These are phyloP conservation scores for Spergularia marina DNA, from an alignment of 148 eudicot species.

Conservation along the genomic window DNA sequence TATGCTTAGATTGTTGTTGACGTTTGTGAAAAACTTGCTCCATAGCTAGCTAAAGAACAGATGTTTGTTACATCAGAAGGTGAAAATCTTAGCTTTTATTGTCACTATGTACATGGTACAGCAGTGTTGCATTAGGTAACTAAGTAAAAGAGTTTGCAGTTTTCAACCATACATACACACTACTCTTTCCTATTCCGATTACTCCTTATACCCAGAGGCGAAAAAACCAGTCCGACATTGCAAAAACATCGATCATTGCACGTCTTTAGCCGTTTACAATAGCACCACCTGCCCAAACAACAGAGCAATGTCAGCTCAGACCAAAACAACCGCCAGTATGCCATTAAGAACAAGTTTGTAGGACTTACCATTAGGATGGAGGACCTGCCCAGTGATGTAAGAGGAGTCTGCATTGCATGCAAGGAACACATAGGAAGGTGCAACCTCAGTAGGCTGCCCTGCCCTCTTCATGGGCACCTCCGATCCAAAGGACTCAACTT, in stretches of 20 bases:
- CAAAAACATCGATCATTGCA: background rate
- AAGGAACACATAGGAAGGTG: slow-evolving; percentile 69
- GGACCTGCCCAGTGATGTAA: slow-evolving; percentile 68
- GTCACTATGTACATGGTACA: background rate
- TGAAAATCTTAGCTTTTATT: slow-evolving; percentile 13
- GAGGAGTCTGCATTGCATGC: slow-evolving; percentile 69
- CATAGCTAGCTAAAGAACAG: no score
- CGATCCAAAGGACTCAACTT: slow-evolving; percentile 44
- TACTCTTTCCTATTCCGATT: background rate
- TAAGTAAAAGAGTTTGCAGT: background rate
- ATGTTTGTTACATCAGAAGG: background rate
- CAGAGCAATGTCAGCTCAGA: background rate
- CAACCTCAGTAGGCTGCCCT: slow-evolving; percentile 75
- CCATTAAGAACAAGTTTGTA: background rate
- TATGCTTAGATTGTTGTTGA: no score
- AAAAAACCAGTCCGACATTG: background rate
- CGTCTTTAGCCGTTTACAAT: slow-evolving; percentile 28
- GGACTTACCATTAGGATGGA: slow-evolving; percentile 72
- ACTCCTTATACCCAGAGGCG: background rate
- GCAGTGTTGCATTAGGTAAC: slow-evolving; percentile 1
- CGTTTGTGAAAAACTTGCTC: no score
- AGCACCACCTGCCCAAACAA: slow-evolving; percentile 30
- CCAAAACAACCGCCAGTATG: background rate
- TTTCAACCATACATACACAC: background rate
- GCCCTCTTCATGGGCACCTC: slow-evolving; percentile 83